A percentile compares a stretch with the other conserved stretches of the same genome.
Evolutionary conservation across 371 early-diverging fungal species (phyloP).

Genomic region (Massospora cicadina): DNA sequence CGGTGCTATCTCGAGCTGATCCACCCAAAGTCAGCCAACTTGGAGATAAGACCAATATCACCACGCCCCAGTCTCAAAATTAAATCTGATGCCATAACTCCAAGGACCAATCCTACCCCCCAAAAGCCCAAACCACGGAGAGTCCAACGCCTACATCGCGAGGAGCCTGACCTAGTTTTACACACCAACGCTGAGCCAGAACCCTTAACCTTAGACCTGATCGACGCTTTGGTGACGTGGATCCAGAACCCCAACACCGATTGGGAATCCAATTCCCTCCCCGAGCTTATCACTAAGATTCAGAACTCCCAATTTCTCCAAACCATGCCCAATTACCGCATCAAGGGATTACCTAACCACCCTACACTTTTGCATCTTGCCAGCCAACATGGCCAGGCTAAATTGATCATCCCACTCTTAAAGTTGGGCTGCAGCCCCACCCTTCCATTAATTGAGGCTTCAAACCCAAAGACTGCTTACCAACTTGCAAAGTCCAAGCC

Average conservation of each 20-base stretch:
- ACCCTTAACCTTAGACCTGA: conserved; percentile 3
- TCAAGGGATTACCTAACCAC: conserved; percentile 12
- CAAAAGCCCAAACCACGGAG: conserved; percentile 14
- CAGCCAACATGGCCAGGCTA: conserved; percentile 27
- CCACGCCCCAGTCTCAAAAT: conserved; percentile 14
- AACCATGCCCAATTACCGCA: neutral
- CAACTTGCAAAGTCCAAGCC: conserved; percentile 56
- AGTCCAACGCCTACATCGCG: conserved; percentile 13
- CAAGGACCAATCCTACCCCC: neutral
- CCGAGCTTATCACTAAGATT: neutral
- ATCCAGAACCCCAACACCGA: conserved; percentile 14
- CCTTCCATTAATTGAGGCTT: conserved; percentile 16
- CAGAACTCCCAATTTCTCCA: conserved; percentile 1
- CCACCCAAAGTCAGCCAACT: neutral
- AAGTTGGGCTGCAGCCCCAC: conserved; percentile 39
- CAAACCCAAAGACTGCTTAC: conserved; percentile 38
- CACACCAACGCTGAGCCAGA: conserved; percentile 9
- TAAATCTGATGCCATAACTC: conserved; percentile 14
- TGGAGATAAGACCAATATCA: neutral
- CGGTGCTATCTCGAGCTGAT: conserved; percentile 21
- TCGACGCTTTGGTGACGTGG: neutral
- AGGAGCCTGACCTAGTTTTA: conserved; percentile 2
- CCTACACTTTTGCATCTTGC: conserved; percentile 58
- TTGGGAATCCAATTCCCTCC: conserved; percentile 9
- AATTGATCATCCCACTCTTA: conserved; percentile 40